Evolutionary conservation across 192 early-diverging fungal species (phyloP), one percentile per base, ranked within the genome.

Genomic region (Obelidium mucronatum): DNA sequence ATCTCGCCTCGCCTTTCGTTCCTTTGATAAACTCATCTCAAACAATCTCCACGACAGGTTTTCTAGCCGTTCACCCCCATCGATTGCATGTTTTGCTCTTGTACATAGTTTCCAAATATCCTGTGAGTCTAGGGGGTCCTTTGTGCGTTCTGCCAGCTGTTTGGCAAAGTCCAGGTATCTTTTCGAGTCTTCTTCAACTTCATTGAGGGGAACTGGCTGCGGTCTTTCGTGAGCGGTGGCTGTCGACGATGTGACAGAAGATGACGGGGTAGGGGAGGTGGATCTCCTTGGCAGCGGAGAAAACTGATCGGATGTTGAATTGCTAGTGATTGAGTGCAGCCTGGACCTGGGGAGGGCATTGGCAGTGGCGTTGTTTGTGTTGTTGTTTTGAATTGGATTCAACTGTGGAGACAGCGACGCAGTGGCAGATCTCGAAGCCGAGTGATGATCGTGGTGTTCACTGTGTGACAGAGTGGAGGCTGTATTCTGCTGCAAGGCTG

Each of bases 101-200:
- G 70, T 72, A 35, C 70, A 72, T 15, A 72, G 55, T 36, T 72
- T 72, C 70, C 70, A 72, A 55, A 72, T 37, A 36, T 72, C 70
- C 37, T 72, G 70, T 0, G 54, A 59, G n/a, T 72, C 70, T 13
- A 72, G 35, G 31, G 70, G 70, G 59, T 72, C 70, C 30, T 40
- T 55, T 28, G 70, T 72, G 19, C 39, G 22, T 4, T 26, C 35
- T 22, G 70, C 70, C 17, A 72, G 70, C 34, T 58, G 22, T 37
- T 72, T 72, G 1, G 70, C 70, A 39, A 72, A 72, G 55, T 72
- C 30, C 0, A 72, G 55, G 53, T 59, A 72, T 22, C 55, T 52
- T 40, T 59, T 55, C 36, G 70, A 72, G 55, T 72, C 70, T 58
- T 72, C 70, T 37, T 72, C 70, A 5, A 72, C 70, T 72, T 72